Evolutionary conservation across 768 basidiomycete species (phyloP).

Genomic region (Tylopilus felleus): DNA sequence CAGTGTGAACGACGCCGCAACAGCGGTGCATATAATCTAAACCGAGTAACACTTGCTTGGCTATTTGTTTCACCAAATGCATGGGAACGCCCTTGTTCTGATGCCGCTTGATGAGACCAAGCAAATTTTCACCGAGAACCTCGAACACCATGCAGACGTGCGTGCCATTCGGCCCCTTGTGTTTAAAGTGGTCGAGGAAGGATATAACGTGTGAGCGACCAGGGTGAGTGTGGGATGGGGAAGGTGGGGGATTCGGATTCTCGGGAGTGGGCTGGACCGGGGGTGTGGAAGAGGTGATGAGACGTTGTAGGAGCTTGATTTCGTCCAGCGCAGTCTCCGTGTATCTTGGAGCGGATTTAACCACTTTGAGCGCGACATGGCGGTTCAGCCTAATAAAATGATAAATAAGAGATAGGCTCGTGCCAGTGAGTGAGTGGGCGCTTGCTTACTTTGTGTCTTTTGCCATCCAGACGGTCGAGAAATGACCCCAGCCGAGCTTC

Average conservation of each 20-base stretch:
- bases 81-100: conserved; percentile 98
- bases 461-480: conserved; percentile 91
- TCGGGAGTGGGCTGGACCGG: conserved; percentile 45
- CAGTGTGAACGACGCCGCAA: conserved; percentile 96
- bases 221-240: conserved; percentile 71
- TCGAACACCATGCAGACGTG: conserved; percentile 99
- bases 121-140: conserved; percentile 93
- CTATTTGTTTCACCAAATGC: conserved; percentile 90
- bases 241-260: conserved; percentile 47
- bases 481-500: conserved; percentile 96
- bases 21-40: conserved; percentile 97
- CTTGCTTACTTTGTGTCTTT: conserved; percentile 69
- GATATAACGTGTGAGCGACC: conserved; percentile 94
- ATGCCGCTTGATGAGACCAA: conserved; percentile 95
- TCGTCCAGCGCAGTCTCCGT: conserved; percentile 98
- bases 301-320: conserved; percentile 94
- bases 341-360: conserved; percentile 95
- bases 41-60: conserved; percentile 92
- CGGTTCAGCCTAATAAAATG: conserved; percentile 69
- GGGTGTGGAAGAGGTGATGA: conserved; percentile 78
- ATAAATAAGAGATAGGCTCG: neutral
- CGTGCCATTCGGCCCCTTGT: conserved; percentile 93
- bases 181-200: conserved; percentile 95
- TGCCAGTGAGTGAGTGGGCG: conserved; percentile 2
- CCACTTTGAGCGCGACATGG: conserved; percentile 98